phyloP scores from a whole-genome alignment of 2,329 filamentous ascomycete species.

The Tolypocladium endophyticum region DNA sequence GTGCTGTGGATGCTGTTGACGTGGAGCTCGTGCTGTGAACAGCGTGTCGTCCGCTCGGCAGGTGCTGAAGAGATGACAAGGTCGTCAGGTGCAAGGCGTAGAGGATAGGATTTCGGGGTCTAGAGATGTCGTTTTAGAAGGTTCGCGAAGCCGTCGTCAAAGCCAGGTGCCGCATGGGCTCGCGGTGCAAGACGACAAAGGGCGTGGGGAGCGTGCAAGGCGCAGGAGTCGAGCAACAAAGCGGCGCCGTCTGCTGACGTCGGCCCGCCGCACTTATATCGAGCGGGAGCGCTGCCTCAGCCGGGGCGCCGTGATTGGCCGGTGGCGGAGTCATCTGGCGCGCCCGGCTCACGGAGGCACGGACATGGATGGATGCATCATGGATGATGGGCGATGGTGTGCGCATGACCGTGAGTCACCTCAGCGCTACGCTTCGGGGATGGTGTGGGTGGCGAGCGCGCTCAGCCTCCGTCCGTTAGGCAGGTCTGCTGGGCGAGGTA shows the following conservation, averaged over 20 bases:
- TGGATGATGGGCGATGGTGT: background rate
- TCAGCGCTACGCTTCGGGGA: background rate
- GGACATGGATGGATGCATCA: background rate
- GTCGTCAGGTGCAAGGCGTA: background rate
- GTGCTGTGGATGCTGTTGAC: background rate
- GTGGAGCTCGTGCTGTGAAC: background rate
- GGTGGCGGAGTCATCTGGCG: constrained; percentile 1
- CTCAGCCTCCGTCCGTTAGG: background rate
- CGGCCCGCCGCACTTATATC: background rate
- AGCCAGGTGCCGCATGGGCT: background rate
- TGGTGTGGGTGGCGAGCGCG: background rate
- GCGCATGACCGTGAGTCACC: constrained; percentile 16
- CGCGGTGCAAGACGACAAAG: background rate
- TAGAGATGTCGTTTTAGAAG: background rate
- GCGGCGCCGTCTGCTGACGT: background rate
- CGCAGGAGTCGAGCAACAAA: background rate
- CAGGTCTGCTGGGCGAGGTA: background rate
- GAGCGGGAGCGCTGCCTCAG: background rate
- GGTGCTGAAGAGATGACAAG: background rate
- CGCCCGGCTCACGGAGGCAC: background rate
- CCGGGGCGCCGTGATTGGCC: background rate
- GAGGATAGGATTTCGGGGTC: background rate
- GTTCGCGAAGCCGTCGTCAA: background rate
- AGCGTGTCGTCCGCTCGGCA: background rate
- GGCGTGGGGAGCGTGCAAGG: background rate